phyloP scores from a whole-genome alignment of 768 basidiomycete species.

The Clathrus columnatus region DNA sequence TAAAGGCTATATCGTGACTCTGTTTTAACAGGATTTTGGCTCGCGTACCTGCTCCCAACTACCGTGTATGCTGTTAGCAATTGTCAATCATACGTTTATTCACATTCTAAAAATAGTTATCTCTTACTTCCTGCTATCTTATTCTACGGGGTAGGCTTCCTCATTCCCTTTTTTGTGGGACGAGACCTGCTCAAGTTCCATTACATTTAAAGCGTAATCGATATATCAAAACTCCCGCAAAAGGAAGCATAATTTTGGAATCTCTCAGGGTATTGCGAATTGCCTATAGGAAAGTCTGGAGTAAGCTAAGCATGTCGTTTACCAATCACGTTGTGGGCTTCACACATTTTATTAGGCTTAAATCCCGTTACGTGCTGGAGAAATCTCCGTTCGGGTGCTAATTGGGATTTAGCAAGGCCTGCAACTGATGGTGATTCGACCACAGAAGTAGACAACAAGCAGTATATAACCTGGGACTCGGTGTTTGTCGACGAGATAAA shows the following conservation, averaged over 20 bases:
- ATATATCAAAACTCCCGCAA: constrained; percentile 49
- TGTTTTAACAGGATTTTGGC: constrained; percentile 42
- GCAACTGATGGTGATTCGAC: background rate
- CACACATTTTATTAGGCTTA: no score
- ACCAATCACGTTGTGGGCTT: no score
- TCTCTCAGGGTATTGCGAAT: constrained; percentile 37
- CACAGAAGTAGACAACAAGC: background rate
- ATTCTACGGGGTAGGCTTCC: constrained; percentile 28
- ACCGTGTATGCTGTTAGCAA: constrained; percentile 33
- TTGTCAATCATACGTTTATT: no score
- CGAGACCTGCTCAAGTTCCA: no score
- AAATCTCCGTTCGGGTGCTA: background rate
- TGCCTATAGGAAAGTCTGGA: constrained; percentile 42
- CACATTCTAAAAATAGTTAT: no score
- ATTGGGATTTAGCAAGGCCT: constrained; percentile 8
- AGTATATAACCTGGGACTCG: constrained; percentile 7
- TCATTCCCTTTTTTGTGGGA: no score
- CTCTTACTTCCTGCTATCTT: constrained; percentile 54
- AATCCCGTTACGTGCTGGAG: constrained; percentile 4
- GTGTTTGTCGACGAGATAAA: constrained; percentile 7
- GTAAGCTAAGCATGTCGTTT: no score
- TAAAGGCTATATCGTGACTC: background rate
- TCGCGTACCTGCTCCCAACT: constrained; percentile 57
- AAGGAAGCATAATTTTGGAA: constrained; percentile 51
- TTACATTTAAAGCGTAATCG: constrained; percentile 30